phyloP scores from a whole-genome alignment of 441 rosid genomes.

The Syzygium syzygioides region DNA sequence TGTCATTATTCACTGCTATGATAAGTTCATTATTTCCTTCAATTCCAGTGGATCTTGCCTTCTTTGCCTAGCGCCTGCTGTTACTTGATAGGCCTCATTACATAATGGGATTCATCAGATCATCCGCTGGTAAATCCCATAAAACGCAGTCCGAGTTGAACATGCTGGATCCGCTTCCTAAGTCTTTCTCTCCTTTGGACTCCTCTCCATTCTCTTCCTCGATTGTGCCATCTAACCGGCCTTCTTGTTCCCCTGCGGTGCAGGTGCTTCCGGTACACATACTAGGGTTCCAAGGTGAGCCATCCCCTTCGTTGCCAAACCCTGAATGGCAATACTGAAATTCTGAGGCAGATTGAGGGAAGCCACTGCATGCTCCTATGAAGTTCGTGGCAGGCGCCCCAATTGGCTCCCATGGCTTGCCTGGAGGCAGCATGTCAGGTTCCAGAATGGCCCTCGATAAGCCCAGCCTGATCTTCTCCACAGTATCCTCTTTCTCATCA shows the following conservation, averaged over 20 bases:
- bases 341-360: conserved; percentile 26
- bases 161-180: conserved; percentile 28
- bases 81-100: conserved; percentile 2
- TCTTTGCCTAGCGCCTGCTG: background rate
- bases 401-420: conserved; percentile 38
- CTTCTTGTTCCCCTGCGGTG: conserved; percentile 41
- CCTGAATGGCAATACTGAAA: conserved; percentile 31
- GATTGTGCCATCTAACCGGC: conserved; percentile 19
- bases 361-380: conserved; percentile 27
- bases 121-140: conserved; percentile 59
- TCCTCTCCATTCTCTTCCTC: conserved; percentile 36
- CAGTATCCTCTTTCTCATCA: conserved; percentile 39
- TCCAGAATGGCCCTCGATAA: conserved; percentile 60
- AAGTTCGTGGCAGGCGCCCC: conserved; percentile 23
- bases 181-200: conserved; percentile 33
- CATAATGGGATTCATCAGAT: conserved; percentile 40
- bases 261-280: conserved; percentile 48
- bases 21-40: conserved; percentile 20
- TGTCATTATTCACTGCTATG: conserved; percentile 1
- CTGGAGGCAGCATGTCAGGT: conserved; percentile 30
- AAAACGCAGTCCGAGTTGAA: conserved; percentile 51
- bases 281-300: conserved; percentile 56
- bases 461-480: conserved; percentile 53
- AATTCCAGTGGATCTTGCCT: conserved; percentile 4
- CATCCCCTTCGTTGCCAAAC: conserved; percentile 35